A percentile compares a stretch with the other conserved stretches of the same genome.
Conservation (phyloP, 192 early-diverging fungal genomes). For the Rhizophagus sp. region DNA sequence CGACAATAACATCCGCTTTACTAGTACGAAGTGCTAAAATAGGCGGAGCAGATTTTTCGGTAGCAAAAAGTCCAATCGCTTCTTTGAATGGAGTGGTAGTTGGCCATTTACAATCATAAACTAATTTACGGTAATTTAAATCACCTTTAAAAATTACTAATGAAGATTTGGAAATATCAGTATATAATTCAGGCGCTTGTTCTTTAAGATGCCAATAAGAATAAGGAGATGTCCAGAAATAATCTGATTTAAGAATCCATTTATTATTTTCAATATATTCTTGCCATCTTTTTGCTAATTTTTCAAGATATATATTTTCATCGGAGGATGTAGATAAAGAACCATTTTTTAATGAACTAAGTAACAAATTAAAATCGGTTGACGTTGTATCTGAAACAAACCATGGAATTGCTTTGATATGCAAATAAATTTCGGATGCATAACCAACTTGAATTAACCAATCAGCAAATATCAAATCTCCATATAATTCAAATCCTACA, state of each 20-base stretch:
- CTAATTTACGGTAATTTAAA: constrained; percentile 92
- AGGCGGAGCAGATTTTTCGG: constrained; percentile 53
- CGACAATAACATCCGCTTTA: constrained; percentile 84
- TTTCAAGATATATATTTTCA: constrained; percentile 47
- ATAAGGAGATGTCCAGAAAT: constrained; percentile 87
- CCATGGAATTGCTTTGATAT: constrained; percentile 91
- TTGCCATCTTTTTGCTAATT: constrained; percentile 66
- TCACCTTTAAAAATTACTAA: constrained; percentile 95
- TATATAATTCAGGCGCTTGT: constrained; percentile 65
- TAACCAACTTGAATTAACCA: constrained; percentile 70
- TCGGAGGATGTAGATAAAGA: constrained; percentile 35
- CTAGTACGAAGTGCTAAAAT: constrained; percentile 80
- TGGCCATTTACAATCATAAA: constrained; percentile 90
- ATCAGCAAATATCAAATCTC: constrained; percentile 86
- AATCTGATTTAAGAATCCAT: constrained; percentile 70
- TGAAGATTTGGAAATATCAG: constrained; percentile 54
- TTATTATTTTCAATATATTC: constrained; percentile 57
- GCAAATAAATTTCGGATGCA: constrained; percentile 73
- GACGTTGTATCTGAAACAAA: constrained; percentile 94
- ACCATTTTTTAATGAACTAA: constrained; percentile 38
- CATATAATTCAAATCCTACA: constrained; percentile 85
- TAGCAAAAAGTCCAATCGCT: constrained; percentile 77
- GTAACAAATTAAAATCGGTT: constrained; percentile 75
- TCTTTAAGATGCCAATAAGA: constrained; percentile 78
- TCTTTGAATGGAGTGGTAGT: constrained; percentile 79